Evolutionary conservation across 1,139 yeast species (phyloP).

Genomic region (Pichia sp.): DNA sequence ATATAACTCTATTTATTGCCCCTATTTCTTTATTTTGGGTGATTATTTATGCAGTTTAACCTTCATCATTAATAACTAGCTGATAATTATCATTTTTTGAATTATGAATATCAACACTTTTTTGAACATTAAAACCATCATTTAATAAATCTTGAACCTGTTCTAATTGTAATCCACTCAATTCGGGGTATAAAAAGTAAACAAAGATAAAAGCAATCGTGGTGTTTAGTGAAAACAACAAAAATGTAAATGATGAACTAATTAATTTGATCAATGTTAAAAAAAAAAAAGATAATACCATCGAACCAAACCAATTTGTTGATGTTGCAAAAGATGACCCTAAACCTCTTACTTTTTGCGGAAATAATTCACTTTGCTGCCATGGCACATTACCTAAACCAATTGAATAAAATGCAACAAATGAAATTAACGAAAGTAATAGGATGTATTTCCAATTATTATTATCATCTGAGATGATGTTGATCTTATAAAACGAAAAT

Average conservation of each 20-base stretch:
- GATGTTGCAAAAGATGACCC: conserved; percentile 53
- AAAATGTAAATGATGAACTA: conserved; percentile 50
- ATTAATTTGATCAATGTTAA: conserved; percentile 48
- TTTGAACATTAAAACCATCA: conserved; percentile 44
- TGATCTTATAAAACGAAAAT: conserved; percentile 39
- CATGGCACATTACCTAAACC: conserved; percentile 58
- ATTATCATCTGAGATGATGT: conserved; percentile 31
- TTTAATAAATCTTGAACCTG: conserved; percentile 45
- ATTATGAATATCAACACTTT: conserved; percentile 32
- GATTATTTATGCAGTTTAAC: no score
- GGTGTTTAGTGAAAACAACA: conserved; percentile 46
- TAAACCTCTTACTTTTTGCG: conserved; percentile 49
- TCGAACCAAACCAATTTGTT: conserved; percentile 55
- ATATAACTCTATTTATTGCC: not conserved
- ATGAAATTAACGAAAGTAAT: conserved; percentile 42
- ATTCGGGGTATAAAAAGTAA: conserved; percentile 47
- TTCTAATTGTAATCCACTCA: conserved; percentile 50
- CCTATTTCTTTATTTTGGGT: no score
- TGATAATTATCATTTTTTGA: not conserved
- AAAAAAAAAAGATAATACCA: conserved; percentile 47
- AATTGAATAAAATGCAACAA: conserved; percentile 49
- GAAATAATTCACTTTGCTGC: conserved; percentile 57
- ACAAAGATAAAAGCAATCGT: conserved; percentile 41
- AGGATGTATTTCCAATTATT: conserved; percentile 41
- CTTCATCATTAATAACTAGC: not conserved